Percentiles rank a stretch among this genome's conserved stretches.
phyloP scores from a whole-genome alignment of 2,329 filamentous ascomycete genomes.

The Aspergillus piperis region DNA sequence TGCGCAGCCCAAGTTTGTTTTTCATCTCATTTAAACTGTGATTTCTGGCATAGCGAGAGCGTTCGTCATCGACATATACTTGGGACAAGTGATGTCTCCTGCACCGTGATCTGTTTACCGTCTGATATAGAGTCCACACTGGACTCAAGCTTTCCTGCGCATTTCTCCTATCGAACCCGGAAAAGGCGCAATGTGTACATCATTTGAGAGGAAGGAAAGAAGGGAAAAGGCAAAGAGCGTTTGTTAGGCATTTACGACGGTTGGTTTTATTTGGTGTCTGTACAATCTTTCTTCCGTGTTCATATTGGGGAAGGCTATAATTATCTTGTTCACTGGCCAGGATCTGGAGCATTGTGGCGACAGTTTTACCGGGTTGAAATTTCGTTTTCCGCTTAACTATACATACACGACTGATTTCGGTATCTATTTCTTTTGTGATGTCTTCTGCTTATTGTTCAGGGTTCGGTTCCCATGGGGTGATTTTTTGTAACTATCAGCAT shows the following conservation, averaged over 20 bases:
- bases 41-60: slow-evolving; percentile 33
- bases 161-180: slow-evolving; percentile 18
- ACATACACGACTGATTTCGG: slow-evolving; percentile 19
- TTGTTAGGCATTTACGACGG: slow-evolving; percentile 1
- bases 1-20: not conserved
- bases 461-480: not conserved
- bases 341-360: not conserved
- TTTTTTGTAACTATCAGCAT: not conserved
- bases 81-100: not conserved
- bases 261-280: slow-evolving; percentile 23
- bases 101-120: slow-evolving; percentile 12
- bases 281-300: slow-evolving; percentile 23
- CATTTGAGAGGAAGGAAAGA: not conserved
- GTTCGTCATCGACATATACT: slow-evolving; percentile 22
- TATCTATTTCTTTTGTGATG: slow-evolving; percentile 7
- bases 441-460: not conserved
- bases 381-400: slow-evolving; percentile 2
- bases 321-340: not conserved
- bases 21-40: slow-evolving; percentile 15
- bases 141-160: slow-evolving; percentile 1
- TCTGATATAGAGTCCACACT: slow-evolving; percentile 15
- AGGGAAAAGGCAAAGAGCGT: slow-evolving; percentile 1
- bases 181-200: slow-evolving; percentile 12
- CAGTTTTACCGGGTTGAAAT: not conserved
- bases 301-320: slow-evolving; percentile 21